Percentiles rank a stretch among this genome's conserved stretches.
phyloP scores from a whole-genome alignment of 108 stramenopile genomes.

The Nitzschia palea region DNA sequence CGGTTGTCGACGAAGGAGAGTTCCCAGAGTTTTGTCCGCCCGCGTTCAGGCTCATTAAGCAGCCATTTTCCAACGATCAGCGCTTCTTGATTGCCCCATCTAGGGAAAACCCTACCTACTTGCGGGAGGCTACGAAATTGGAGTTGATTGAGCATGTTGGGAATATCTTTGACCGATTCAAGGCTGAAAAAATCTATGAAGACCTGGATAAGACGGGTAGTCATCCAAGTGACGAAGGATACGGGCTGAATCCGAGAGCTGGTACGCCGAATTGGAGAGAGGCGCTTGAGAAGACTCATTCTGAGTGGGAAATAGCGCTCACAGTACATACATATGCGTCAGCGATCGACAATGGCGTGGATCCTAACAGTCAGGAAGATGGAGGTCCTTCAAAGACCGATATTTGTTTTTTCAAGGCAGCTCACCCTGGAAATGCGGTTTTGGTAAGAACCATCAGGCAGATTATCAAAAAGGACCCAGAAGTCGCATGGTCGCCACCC shows the following conservation, averaged over 20 bases:
- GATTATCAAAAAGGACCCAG: background rate
- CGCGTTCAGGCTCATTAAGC: constrained; percentile 7
- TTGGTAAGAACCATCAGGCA: constrained; percentile 7
- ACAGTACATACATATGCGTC: constrained; percentile 23
- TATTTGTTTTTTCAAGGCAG: constrained; percentile 24
- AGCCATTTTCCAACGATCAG: constrained; percentile 1
- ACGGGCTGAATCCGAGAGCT: background rate
- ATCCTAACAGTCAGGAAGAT: background rate
- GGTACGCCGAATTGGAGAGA: constrained; percentile 4
- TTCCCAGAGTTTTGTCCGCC: constrained; percentile 15
- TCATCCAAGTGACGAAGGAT: background rate
- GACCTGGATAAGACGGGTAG: background rate
- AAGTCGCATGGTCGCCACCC: constrained; percentile 11
- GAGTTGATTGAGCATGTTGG: constrained; percentile 25
- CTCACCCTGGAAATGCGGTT: constrained; percentile 19
- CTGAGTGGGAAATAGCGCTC: constrained; percentile 24
- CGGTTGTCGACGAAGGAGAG: constrained; percentile 5
- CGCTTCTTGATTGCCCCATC: constrained; percentile 23
- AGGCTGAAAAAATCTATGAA: background rate
- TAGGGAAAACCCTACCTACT: background rate
- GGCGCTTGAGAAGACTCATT: background rate
- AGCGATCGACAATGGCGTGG: background rate
- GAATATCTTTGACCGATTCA: background rate
- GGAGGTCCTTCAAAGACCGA: background rate
- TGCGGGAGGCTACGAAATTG: constrained; percentile 15